Base-by-base conservation (phyloP, 495 filamentous ascomycete species). In the Penicillium atrosanguineum region DNA sequence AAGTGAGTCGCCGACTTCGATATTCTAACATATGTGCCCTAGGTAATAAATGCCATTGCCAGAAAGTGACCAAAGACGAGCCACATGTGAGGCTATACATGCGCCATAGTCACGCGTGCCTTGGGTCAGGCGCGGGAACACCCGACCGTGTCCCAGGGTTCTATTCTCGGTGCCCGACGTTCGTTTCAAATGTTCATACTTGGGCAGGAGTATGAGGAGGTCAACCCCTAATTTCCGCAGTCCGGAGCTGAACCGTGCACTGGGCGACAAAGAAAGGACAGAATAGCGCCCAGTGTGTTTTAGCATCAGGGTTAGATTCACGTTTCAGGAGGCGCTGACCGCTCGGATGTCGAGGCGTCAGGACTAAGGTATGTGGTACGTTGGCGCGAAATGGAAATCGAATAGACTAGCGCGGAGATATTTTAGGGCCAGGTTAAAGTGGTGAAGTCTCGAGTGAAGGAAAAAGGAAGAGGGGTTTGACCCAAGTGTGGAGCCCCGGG, bases 71-170 rank as follows among this genome's bases (percentile, higher is more conserved):
- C 23, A 2, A 23, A 23, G 23, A 2, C 23, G 23, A 5, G n/a
- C n/a, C 23, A 23, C 23, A 23, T 23, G 23, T 23, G 23, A 23
- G 23, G 23, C 23, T 23, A 23, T 23, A 23, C 23, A 23, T 23
- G 23, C 25, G 38, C 19, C 38, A n/a, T 25, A 40, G 50, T 58
- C 50, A 52, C 23, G 50, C 16, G 55, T 58, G 40, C 49, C 55
- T 34, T 57, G 55, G 55, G 46, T 57, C 55, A 57, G 34, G 23
- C 19, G 50, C 55, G 55, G 55, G 55, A 46, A 39, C 55, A 53
- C 50, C 55, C 55, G 55, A 49, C 46, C 39, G 43, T n/a, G 25
- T 53, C 34, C 55, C 50, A 46, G 44, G 55, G 49, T 23, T 5
- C 5, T 23, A 2, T 49, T 54, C 12, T 28, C 21, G 7, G n/a